Percentiles rank a stretch among this genome's conserved stretches.
Evolutionary conservation across 2,329 filamentous ascomycete genomes (phyloP).

Genomic region (Pestalotiopsis fici): DNA sequence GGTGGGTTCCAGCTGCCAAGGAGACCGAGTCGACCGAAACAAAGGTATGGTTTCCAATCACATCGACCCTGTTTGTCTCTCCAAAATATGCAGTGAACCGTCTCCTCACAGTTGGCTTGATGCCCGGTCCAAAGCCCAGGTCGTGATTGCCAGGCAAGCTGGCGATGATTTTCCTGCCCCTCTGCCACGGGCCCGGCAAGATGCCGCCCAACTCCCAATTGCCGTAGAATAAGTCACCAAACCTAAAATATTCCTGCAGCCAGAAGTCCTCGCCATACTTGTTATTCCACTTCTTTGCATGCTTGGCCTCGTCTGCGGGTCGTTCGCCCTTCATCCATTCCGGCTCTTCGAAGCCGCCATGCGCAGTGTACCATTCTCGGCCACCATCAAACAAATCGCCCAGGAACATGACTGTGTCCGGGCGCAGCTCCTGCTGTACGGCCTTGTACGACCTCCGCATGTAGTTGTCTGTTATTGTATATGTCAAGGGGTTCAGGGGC

Average conservation of each 20-base stretch:
- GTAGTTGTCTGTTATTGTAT: constrained; percentile 81
- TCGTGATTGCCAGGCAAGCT: constrained; percentile 95
- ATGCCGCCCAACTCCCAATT: constrained; percentile 63
- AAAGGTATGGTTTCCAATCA: constrained; percentile 93
- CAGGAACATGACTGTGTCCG: constrained; percentile 86
- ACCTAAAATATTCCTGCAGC: constrained; percentile 83
- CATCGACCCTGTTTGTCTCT: constrained; percentile 84
- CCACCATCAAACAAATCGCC: constrained; percentile 96
- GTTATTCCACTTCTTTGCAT: constrained; percentile 67
- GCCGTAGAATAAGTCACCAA: constrained; percentile 81
- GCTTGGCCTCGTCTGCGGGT: constrained; percentile 52
- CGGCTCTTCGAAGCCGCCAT: constrained; percentile 60
- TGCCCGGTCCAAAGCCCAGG: constrained; percentile 82
- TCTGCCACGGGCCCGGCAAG: constrained; percentile 57
- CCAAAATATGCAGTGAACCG: constrained; percentile 90
- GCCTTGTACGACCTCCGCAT: constrained; percentile 79
- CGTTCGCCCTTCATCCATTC: constrained; percentile 55
- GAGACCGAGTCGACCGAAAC: constrained; percentile 90
- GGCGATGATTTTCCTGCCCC: constrained; percentile 76
- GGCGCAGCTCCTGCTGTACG: constrained; percentile 74
- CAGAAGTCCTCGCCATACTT: constrained; percentile 82
- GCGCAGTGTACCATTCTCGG: constrained; percentile 83
- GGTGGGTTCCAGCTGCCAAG: constrained; percentile 69
- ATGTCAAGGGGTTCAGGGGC: constrained; percentile 55
- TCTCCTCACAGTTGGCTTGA: constrained; percentile 78